Conservation (phyloP, 225 moss, liverwort and hornwort genomes). For the Anthoceros angustus region DNA sequence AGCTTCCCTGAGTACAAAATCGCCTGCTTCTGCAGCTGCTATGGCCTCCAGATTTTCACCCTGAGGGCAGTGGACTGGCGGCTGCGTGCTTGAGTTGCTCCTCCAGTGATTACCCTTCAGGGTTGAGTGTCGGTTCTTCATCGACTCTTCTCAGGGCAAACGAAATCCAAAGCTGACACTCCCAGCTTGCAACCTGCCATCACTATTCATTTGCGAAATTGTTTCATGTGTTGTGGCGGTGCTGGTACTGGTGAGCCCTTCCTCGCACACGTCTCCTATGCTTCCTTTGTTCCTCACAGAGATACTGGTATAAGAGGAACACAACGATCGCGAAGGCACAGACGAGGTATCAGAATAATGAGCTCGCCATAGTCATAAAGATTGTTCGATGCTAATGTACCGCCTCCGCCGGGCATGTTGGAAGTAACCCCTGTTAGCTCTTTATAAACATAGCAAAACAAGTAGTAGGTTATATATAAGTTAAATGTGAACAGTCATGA, state of each 20-base stretch:
- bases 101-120: too few species aligned
- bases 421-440: too few species aligned
- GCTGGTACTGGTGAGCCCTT: background rate
- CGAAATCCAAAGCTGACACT: too few species aligned
- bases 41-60: too few species aligned
- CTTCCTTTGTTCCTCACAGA: background rate
- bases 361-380: background rate
- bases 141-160: background rate
- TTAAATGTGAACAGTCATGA: background rate
- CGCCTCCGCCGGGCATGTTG: too few species aligned
- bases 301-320: background rate
- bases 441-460: background rate
- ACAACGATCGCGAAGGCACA: background rate
- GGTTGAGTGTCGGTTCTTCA: too few species aligned
- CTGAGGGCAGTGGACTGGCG: too few species aligned
- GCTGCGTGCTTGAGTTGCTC: too few species aligned
- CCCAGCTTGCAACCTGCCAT: background rate
- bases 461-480: background rate
- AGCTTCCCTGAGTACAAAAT: too few species aligned
- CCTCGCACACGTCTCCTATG: background rate
- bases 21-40: too few species aligned
- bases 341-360: background rate
- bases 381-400: background rate
- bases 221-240: too few species aligned
- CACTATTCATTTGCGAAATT: background rate